Evolutionary conservation across 2,329 filamentous ascomycete genomes (phyloP).

Genomic region (Pyrenochaeta sp.): DNA sequence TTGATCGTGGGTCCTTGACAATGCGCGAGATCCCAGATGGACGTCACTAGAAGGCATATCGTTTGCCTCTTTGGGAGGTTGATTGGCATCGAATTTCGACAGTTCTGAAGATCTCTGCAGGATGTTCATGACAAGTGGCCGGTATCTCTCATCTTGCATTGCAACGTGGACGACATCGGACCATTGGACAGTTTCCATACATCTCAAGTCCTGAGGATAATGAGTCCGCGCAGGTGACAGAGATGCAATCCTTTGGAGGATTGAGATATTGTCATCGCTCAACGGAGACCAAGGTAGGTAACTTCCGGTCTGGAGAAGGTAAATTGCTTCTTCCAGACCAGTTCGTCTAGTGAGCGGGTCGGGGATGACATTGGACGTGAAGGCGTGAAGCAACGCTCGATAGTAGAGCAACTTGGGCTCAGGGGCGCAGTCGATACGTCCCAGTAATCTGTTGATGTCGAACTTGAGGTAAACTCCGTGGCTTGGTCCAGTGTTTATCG

Average conservation of each 20-base stretch:
- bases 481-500: slow-evolving; percentile 45
- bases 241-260: slow-evolving; percentile 35
- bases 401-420: slow-evolving; percentile 63
- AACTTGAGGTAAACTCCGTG: slow-evolving; percentile 58
- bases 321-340: slow-evolving; percentile 67
- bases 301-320: slow-evolving; percentile 58
- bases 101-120: slow-evolving; percentile 17
- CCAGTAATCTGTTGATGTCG: slow-evolving; percentile 62
- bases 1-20: slow-evolving; percentile 3
- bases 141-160: slow-evolving; percentile 45
- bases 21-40: slow-evolving; percentile 29
- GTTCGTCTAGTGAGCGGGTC: slow-evolving; percentile 67
- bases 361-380: slow-evolving; percentile 65
- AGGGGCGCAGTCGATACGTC: slow-evolving; percentile 63
- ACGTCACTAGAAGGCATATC: not conserved
- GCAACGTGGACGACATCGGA: slow-evolving; percentile 21
- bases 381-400: slow-evolving; percentile 67
- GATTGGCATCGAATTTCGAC: slow-evolving; percentile 7
- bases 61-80: not conserved
- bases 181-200: slow-evolving; percentile 45
- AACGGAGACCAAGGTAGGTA: slow-evolving; percentile 52
- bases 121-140: slow-evolving; percentile 19
- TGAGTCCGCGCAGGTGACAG: slow-evolving; percentile 48
- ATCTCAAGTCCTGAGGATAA: slow-evolving; percentile 33
- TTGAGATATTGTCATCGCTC: not conserved